These are phyloP conservation scores for Oligophagozyma castellii DNA, from an alignment of 1,139 yeast genomes.

Conservation along the genomic window DNA sequence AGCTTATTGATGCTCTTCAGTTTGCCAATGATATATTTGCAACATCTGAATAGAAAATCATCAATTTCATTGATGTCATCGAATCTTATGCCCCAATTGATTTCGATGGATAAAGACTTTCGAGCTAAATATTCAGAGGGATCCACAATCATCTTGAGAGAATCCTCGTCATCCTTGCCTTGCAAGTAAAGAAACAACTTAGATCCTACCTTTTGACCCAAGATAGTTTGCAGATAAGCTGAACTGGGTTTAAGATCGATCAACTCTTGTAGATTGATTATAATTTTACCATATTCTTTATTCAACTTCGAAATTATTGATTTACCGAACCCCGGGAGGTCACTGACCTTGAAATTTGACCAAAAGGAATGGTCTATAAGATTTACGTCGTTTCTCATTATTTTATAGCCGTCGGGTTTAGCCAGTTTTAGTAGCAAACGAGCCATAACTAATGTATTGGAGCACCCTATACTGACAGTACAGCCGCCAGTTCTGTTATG, in stretches of 20 bases:
- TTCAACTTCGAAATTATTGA: conserved; percentile 35
- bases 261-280: conserved; percentile 3
- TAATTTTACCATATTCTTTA: conserved; percentile 3
- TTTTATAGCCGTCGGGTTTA: conserved; percentile 59
- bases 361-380: conserved; percentile 30
- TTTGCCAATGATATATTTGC: conserved; percentile 46
- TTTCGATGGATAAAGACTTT: conserved; percentile 76
- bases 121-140: conserved; percentile 38
- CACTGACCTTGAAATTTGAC: conserved; percentile 32
- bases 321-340: conserved; percentile 79
- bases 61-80: conserved; percentile 47
- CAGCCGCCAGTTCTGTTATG: conserved; percentile 38
- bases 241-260: conserved; percentile 4
- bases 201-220: conserved; percentile 62
- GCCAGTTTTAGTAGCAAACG: conserved; percentile 63
- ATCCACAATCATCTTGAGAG: conserved; percentile 19
- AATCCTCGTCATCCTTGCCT: conserved; percentile 46
- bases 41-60: conserved; percentile 41
- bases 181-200: conserved; percentile 32
- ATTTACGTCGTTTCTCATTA: conserved; percentile 22
- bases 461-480: conserved; percentile 66
- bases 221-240: conserved; percentile 27
- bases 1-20: conserved; percentile 33
- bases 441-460: conserved; percentile 60
- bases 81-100: conserved; percentile 83